Base-by-base conservation (phyloP, 495 filamentous ascomycete genomes). In the Tuber magnatum region DNA sequence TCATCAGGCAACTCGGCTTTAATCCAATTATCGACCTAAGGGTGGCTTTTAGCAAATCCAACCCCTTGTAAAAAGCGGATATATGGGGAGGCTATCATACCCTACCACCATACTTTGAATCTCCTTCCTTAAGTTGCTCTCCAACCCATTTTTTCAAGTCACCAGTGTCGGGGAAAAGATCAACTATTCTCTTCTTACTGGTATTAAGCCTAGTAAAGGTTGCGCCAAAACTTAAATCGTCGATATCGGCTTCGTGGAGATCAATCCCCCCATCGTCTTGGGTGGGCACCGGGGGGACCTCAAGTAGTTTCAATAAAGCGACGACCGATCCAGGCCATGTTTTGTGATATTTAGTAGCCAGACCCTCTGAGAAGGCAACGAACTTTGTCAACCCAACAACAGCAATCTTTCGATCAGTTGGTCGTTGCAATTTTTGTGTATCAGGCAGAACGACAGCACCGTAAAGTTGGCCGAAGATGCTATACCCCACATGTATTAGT, bases 181-280 rank as follows among this genome's bases (percentile, higher is more conserved):
- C 81, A 28, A 40, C 28, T 18, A 39, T 80, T 44, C 84, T 82
- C 71, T 89, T 88, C 83, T 91, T 92, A 84, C 94, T 93, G 1
- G 95, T 97, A 83, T 92, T 94, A 74, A 99, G 87, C 61, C 91
- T 88, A 2, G 95, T 97, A 84, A 96, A 99, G 1, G 93, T 93
- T 68, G 97, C 89, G 18, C 94, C 96, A 80, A 98, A 99, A 71
- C 92, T 90, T 81, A 97, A 89, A 82, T 99, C 94, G 78, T 99
- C 95, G 69, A 95, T 91, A 79, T 98, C 95, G 16, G 91, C 90
- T 80, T 97, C 94, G 16, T 81, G 74, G 14, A 82, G 68, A 38
- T 84, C 82, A 24, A 88, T 86, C 78, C 94, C 89, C 38, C 91
- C 82, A 73, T 96, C 93, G 75, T 97, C 94, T 69, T 88, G 83